phyloP scores from a whole-genome alignment of 345 rosid species.

The Gossypium ekmanianum region DNA sequence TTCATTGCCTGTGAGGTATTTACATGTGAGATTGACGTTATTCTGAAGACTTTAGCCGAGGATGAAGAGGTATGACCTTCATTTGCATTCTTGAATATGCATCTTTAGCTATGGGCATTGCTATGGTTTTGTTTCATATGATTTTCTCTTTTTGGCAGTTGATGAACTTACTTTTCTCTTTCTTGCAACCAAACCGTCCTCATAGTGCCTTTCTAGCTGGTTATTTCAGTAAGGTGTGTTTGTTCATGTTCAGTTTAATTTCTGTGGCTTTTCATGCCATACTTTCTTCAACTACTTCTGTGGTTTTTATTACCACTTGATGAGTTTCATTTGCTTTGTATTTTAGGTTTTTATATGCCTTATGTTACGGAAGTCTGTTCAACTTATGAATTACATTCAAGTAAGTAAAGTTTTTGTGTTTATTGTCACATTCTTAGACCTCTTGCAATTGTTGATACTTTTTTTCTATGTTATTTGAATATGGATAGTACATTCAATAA shows the following conservation, averaged over 20 bases:
- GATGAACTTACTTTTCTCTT: constrained; percentile 90
- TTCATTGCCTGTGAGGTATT: constrained; percentile 94
- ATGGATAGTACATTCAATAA: neutral
- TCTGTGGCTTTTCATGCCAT: neutral
- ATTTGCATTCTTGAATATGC: constrained; percentile 10
- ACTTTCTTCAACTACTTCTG: neutral
- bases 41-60: constrained; percentile 87
- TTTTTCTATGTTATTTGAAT: neutral
- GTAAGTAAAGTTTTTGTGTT: constrained; percentile 37
- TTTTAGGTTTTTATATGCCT: constrained; percentile 89
- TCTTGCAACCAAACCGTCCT: constrained; percentile 75
- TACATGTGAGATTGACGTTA: constrained; percentile 96
- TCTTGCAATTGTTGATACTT: constrained; percentile 3
- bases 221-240: constrained; percentile 88
- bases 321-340: constrained; percentile 24
- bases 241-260: neutral
- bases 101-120: neutral
- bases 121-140: neutral
- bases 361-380: constrained; percentile 89
- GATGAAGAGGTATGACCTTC: constrained; percentile 68
- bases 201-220: constrained; percentile 94
- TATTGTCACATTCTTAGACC: neutral
- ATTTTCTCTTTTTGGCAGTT: constrained; percentile 48
- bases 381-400: constrained; percentile 87
- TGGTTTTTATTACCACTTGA: neutral